These are phyloP conservation scores for Arbutus unedo DNA, from an alignment of 148 eudicot species.

Conservation along the genomic window DNA sequence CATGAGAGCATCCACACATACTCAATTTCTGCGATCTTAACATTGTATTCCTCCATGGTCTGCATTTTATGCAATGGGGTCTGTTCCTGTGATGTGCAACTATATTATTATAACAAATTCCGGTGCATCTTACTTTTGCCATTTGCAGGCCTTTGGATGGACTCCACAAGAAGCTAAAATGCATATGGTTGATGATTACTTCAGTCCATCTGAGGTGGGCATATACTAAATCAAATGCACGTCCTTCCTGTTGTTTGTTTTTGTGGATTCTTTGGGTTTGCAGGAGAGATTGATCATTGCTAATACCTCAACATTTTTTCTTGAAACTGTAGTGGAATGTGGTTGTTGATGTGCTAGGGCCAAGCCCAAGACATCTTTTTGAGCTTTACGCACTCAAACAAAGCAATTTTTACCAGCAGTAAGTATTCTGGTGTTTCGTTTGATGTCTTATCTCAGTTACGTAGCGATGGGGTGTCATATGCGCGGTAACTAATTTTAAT, in stretches of 20 bases:
- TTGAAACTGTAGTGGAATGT: slow-evolving; percentile 57
- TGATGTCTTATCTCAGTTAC: background rate
- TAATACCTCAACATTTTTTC: slow-evolving; percentile 20
- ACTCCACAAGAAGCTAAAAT: slow-evolving; percentile 75
- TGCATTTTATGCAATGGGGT: background rate
- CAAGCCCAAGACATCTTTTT: slow-evolving; percentile 85
- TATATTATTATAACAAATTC: slow-evolving; percentile 7
- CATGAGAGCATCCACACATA: background rate
- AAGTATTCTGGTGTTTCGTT: slow-evolving; percentile 26
- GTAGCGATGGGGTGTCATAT: background rate
- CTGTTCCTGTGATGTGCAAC: slow-evolving; percentile 10
- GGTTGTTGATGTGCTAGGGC: slow-evolving; percentile 76
- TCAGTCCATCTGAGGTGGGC: slow-evolving; percentile 77
- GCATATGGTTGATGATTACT: slow-evolving; percentile 85
- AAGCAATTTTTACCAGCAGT: slow-evolving; percentile 59
- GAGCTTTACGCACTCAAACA: slow-evolving; percentile 91
- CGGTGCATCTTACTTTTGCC: slow-evolving; percentile 15
- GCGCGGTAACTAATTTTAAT: slow-evolving; percentile 3
- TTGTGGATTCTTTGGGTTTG: background rate
- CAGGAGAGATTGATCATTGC: background rate
- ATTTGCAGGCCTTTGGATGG: slow-evolving; percentile 86
- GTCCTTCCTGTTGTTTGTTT: background rate
- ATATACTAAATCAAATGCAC: slow-evolving; percentile 4
- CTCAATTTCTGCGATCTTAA: background rate
- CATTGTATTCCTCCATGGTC: background rate